A percentile compares a stretch with the other conserved stretches of the same genome.
phyloP scores from a whole-genome alignment of 2,329 filamentous ascomycete species.

The Xylaria sp. region DNA sequence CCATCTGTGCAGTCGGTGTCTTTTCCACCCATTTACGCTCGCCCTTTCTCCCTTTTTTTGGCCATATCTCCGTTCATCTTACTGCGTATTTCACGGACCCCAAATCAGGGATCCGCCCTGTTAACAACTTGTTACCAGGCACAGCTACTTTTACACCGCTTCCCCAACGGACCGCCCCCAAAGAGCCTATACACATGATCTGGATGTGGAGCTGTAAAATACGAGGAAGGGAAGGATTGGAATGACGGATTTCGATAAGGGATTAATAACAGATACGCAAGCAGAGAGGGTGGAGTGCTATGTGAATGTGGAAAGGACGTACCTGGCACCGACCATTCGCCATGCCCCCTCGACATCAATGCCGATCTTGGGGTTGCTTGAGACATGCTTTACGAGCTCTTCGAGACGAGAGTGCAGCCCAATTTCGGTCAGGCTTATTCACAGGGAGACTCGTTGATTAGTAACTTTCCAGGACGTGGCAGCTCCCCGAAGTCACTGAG shows the following conservation, averaged over 20 bases:
- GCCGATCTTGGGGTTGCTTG: slow-evolving; percentile 61
- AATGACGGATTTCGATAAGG: background rate
- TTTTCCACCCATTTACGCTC: background rate
- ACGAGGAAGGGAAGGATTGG: slow-evolving; percentile 4
- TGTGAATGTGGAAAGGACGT: slow-evolving; percentile 37
- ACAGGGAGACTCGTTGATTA: slow-evolving; percentile 13
- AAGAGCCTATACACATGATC: slow-evolving; percentile 48
- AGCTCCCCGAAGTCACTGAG: background rate
- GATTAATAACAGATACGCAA: slow-evolving; percentile 13
- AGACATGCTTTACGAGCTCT: slow-evolving; percentile 56
- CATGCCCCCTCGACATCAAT: slow-evolving; percentile 57
- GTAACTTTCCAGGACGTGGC: background rate
- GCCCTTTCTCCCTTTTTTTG: background rate
- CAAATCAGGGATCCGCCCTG: slow-evolving; percentile 15
- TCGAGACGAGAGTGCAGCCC: slow-evolving; percentile 56
- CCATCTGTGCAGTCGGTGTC: background rate
- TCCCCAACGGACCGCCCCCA: slow-evolving; percentile 18
- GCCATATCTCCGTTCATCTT: background rate
- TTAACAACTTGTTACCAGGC: background rate
- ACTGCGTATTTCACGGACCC: slow-evolving; percentile 28
- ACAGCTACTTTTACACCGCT: background rate
- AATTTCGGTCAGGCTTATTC: slow-evolving; percentile 61
- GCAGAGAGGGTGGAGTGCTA: background rate
- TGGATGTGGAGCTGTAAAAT: slow-evolving; percentile 10
- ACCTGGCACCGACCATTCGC: slow-evolving; percentile 58